These are phyloP conservation scores for Pueraria montana DNA, from an alignment of 306 rosid genomes.

Conservation along the genomic window DNA sequence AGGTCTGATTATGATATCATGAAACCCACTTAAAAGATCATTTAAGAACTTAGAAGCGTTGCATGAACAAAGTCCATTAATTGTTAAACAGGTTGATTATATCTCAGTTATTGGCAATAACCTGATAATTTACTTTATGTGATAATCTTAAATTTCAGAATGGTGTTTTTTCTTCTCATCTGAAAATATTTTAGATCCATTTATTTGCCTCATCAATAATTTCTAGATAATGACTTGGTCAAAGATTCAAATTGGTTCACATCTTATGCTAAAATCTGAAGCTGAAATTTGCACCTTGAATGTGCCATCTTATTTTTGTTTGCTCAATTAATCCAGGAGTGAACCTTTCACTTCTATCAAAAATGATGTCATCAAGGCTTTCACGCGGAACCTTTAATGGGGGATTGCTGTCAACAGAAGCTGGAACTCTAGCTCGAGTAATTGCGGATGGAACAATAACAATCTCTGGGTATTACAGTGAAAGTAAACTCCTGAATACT, in stretches of 20 bases:
- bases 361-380: slow-evolving; percentile 87
- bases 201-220: not conserved
- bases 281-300: slow-evolving; percentile 26
- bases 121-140: not conserved
- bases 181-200: slow-evolving; percentile 23
- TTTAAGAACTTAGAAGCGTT: not conserved
- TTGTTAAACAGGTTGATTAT: not conserved
- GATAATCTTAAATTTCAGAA: not conserved
- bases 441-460: slow-evolving; percentile 91
- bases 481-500: slow-evolving; percentile 69
- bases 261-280: not conserved
- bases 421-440: slow-evolving; percentile 92
- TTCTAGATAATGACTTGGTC: not conserved
- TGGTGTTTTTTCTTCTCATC: slow-evolving; percentile 12
- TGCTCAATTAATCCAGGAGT: slow-evolving; percentile 67
- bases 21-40: not conserved
- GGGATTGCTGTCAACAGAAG: slow-evolving; percentile 87
- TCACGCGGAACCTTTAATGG: slow-evolving; percentile 87
- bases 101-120: not conserved
- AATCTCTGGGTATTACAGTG: slow-evolving; percentile 69
- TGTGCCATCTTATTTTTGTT: slow-evolving; percentile 10
- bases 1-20: not conserved
- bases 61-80: not conserved
- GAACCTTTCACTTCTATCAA: slow-evolving; percentile 85
- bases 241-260: slow-evolving; percentile 11